Percentiles rank a stretch among this genome's conserved stretches.
Evolutionary conservation across 2,329 filamentous ascomycete species (phyloP).

Genomic region (Trichoderma sp.): DNA sequence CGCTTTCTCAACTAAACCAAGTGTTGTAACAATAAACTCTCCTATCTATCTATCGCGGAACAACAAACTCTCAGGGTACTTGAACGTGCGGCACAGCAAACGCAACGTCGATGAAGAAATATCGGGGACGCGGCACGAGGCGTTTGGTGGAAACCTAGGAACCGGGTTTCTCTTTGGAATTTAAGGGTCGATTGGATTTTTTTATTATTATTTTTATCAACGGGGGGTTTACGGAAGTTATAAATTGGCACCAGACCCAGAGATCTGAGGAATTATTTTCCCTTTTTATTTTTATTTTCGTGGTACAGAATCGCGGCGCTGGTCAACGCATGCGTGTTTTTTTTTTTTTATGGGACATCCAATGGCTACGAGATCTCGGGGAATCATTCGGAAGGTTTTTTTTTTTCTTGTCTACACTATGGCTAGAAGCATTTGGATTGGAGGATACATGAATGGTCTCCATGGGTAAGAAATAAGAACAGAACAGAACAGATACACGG

Average conservation of each 20-base stretch:
- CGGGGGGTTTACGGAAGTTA: not conserved
- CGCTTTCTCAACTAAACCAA: not conserved
- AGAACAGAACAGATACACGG: not conserved
- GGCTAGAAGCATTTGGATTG: not conserved
- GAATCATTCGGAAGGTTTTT: not conserved
- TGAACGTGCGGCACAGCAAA: not conserved
- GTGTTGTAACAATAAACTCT: not conserved
- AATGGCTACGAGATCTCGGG: not conserved
- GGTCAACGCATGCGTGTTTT: not conserved
- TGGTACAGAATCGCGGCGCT: constrained; percentile 2
- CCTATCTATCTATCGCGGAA: not conserved
- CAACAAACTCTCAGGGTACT: not conserved
- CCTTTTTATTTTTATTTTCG: not conserved
- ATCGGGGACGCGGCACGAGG: not conserved
- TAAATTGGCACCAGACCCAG: not conserved
- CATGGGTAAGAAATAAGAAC: not conserved
- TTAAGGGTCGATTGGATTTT: not conserved
- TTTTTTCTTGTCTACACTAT: not conserved
- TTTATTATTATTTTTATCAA: not conserved
- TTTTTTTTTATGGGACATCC: not conserved
- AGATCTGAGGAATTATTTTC: not conserved
- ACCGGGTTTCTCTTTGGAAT: not conserved
- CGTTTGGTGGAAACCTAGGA: not conserved
- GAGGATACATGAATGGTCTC: not conserved
- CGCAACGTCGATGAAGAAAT: not conserved